Percentiles rank a stretch among this genome's conserved stretches.
Conservation (phyloP, 306 rosid species). For the Morella rubra region DNA sequence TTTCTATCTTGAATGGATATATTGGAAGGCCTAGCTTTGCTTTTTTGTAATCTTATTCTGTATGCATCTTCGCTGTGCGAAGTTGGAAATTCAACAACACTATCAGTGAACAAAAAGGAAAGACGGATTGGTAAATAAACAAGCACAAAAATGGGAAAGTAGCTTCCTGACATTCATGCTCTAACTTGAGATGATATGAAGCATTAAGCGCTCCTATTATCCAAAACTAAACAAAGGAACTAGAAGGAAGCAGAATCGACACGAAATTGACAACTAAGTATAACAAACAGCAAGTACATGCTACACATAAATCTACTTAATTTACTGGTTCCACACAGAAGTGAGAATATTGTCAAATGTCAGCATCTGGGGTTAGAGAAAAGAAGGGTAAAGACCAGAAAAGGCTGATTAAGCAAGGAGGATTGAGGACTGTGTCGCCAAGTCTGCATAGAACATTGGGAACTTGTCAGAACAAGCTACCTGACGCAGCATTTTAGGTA, state of each 20-base stretch:
- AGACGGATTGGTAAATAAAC: slow-evolving; percentile 9
- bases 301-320: no score
- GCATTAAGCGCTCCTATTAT: not conserved
- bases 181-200: not conserved
- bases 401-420: not conserved
- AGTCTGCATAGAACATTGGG: not conserved
- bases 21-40: slow-evolving; percentile 57
- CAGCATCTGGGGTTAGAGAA: not conserved
- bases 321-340: not conserved
- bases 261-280: no score
- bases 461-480: not conserved
- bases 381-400: not conserved
- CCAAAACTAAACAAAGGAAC: not conserved
- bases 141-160: no score
- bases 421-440: not conserved
- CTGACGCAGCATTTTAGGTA: not conserved
- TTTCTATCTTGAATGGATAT: slow-evolving; percentile 57
- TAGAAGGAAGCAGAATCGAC: not conserved
- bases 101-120: slow-evolving; percentile 1
- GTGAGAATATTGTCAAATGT: not conserved
- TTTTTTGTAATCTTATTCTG: slow-evolving; percentile 56
- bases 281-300: no score
- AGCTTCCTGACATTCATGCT: not conserved
- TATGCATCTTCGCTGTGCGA: slow-evolving; percentile 64
- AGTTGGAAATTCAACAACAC: slow-evolving; percentile 18